Evolutionary conservation across 1,139 yeast species (phyloP), one percentile per base, ranked within the genome.

Genomic region (Scheffersomyces illinoinensis): DNA sequence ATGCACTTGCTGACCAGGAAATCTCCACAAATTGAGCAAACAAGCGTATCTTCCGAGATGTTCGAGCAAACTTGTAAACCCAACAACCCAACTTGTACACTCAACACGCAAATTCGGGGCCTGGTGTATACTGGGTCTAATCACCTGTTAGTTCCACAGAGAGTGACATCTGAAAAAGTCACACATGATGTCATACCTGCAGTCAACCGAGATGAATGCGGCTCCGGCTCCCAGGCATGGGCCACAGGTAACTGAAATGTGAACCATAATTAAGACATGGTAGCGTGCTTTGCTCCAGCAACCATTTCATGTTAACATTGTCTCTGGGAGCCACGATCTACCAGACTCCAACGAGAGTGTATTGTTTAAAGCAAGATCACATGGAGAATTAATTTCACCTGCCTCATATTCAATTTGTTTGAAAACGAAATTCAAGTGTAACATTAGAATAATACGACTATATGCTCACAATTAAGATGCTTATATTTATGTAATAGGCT

Each of bases 111-210:
- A 33, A 33, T 33, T 33, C 43, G 17, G 4, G 43, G 12, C 33
- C 33, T 26, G 54, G 50, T 19, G 50, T 49, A 18, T 26, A 14
- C 8, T 53, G 19, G 19, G 52, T 8, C 33, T 24, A 24, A 14
- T 33, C 43, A 33, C 43, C 43, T 33, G 43, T 33, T 33, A 33
- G 43, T 33, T 33, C 43, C 43, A 33, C 43, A 33, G 52, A 39
- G 46, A 23, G 43, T 47, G 47, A 14, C 52, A 21, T 39, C 54
- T 20, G 54, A 26, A 46, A 24, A 49, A 21, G 43, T 53, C 17
- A 26, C 57, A 21, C 43, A 53, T 54, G 57, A 54, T 54, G 59
- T 57, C 56, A 57, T 53, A 20, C 57, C 59, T 50, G 57, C 59
- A 57, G 50, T 39, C 20, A 24, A 23, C 53, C 43, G 43, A 33